A percentile compares a stretch with the other conserved stretches of the same genome.
Conservation (phyloP, 1,139 yeast genomes). For the Yamadazyma dushanensis region DNA sequence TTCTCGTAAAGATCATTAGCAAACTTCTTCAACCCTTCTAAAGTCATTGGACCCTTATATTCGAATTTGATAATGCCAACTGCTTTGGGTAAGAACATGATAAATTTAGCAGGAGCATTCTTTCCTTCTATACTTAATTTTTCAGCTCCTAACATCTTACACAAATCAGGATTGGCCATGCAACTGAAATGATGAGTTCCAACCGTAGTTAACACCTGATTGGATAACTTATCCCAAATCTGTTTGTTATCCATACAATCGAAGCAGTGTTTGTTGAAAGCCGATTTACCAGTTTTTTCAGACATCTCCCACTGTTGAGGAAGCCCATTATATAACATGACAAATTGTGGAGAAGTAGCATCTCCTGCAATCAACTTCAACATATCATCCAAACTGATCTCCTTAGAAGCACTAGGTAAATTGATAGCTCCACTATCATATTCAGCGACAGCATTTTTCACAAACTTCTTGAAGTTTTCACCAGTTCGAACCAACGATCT, state of each 20-base stretch:
- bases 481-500: constrained; percentile 42
- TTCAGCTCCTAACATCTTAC: constrained; percentile 49
- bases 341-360: constrained; percentile 46
- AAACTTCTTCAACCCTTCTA: constrained; percentile 35
- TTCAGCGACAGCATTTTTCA: constrained; percentile 53
- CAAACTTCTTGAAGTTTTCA: constrained; percentile 51
- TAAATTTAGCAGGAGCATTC: constrained; percentile 26
- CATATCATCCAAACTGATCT: constrained; percentile 33
- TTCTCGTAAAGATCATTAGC: constrained; percentile 35
- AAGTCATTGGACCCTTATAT: constrained; percentile 26
- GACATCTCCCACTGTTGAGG: constrained; percentile 41
- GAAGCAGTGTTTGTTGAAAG: constrained; percentile 40
- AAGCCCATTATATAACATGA: constrained; percentile 65
- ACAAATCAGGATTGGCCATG: constrained; percentile 45
- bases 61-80: constrained; percentile 38
- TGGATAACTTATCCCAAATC: constrained; percentile 59
- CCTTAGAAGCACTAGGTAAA: constrained; percentile 39
- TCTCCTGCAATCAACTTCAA: constrained; percentile 49
- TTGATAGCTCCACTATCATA: constrained; percentile 35
- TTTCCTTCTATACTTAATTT: constrained; percentile 21
- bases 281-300: constrained; percentile 33
- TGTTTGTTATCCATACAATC: constrained; percentile 52
- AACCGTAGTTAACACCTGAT: constrained; percentile 43
- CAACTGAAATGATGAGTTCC: constrained; percentile 65
- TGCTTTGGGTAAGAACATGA: constrained; percentile 42